Conservation (phyloP, 352 stramenopile genomes). For the Phytophthora crassamura region DNA sequence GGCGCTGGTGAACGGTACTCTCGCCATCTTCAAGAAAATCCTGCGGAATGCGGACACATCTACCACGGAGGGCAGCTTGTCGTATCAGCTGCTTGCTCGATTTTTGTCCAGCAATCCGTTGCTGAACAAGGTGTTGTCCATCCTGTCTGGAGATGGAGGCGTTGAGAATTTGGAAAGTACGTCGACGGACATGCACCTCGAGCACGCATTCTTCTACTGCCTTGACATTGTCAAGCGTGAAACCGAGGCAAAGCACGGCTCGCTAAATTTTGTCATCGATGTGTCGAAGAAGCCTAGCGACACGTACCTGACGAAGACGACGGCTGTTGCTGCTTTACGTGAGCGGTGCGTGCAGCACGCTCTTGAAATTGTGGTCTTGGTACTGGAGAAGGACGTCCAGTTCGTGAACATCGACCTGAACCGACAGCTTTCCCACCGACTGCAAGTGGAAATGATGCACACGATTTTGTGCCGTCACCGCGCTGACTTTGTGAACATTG, state of each 20-base stretch:
- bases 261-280: conserved; percentile 70
- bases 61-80: conserved; percentile 58
- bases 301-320: conserved; percentile 62
- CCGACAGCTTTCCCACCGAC: conserved; percentile 58
- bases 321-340: conserved; percentile 52
- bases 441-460: conserved; percentile 83
- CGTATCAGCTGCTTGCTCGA: conserved; percentile 72
- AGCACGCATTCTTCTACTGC: conserved; percentile 87
- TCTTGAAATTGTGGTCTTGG: conserved; percentile 78
- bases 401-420: conserved; percentile 74
- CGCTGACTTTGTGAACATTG: conserved; percentile 78
- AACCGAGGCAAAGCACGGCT: conserved; percentile 71
- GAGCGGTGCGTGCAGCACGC: conserved; percentile 79
- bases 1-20: conserved; percentile 70
- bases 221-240: conserved; percentile 81
- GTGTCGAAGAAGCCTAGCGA: conserved; percentile 51
- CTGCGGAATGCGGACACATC: conserved; percentile 57
- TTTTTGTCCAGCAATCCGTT: conserved; percentile 73
- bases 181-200: conserved; percentile 73
- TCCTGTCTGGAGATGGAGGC: conserved; percentile 72
- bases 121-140: conserved; percentile 73
- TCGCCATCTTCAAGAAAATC: conserved; percentile 85
- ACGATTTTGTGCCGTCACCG: conserved; percentile 76
- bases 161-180: conserved; percentile 80
- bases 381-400: conserved; percentile 70